phyloP scores from a whole-genome alignment of 345 rosid genomes.

The Nephelium lappaceum region DNA sequence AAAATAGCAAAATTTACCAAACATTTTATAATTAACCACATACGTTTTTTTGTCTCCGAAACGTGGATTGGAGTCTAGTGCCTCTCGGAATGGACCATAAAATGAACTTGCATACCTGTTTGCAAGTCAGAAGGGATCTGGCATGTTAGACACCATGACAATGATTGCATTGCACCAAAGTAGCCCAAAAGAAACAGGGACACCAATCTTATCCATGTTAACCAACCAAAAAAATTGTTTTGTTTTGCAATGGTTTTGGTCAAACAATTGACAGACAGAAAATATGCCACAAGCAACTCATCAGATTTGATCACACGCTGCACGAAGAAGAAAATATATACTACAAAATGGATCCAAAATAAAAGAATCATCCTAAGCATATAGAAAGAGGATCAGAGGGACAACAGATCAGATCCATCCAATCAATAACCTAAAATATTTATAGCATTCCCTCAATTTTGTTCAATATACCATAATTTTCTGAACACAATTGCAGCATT shows the following conservation, averaged over 20 bases:
- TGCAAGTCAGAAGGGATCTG: constrained; percentile 7
- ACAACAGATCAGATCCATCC: too few species aligned
- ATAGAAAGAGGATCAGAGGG: too few species aligned
- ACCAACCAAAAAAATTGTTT: not conserved
- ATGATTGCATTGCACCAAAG: constrained; percentile 12
- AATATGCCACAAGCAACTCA: not conserved
- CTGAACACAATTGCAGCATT: not conserved
- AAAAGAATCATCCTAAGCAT: not conserved
- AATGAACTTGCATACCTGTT: constrained; percentile 94
- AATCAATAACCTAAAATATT: too few species aligned
- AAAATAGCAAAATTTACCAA: not conserved
- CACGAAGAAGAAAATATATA: too few species aligned
- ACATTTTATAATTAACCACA: constrained; percentile 17
- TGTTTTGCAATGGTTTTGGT: not conserved
- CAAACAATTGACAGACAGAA: not conserved
- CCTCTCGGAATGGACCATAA: constrained; percentile 96
- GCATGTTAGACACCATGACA: constrained; percentile 14
- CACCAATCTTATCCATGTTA: not conserved
- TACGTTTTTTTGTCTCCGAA: constrained; percentile 97
- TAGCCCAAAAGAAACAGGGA: not conserved
- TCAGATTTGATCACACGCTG: not conserved
- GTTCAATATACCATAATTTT: not conserved
- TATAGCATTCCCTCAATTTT: not conserved
- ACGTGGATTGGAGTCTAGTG: constrained; percentile 89
- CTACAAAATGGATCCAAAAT: too few species aligned